Base-by-base conservation (phyloP, 257 asterid genomes). In the Solanum clarkiae region DNA sequence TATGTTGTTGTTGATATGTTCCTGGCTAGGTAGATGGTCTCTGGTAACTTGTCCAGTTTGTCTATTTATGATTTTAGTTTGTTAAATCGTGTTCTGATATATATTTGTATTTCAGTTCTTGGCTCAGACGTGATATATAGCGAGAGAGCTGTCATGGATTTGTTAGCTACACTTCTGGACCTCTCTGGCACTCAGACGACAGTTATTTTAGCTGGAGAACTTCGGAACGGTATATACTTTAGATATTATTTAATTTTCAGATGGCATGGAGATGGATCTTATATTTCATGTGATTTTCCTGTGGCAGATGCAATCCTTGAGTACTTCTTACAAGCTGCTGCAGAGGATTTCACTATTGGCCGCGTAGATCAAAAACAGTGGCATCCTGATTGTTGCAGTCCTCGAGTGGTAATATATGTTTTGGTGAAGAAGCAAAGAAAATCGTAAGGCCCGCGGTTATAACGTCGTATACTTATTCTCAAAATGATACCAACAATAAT, bases 91-190 rank as follows among this genome's bases (percentile, higher is more conserved):
- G 65, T 15, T 77, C 63, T 51, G 62, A 74, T 59, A 51, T 15
- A 84, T 72, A 80, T 82, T 56, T 69, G 40, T 70, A 57, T 84
- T 66, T 42, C 93, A 95, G 98, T 95, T 82, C 44, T 95, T 51
- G 99, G 99, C 15, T 95, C 99, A 17, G 99, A 95, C 71, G 98
- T 95, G 18, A 92, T 95, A 51, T 95, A 94, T 69, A 92, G 98
- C 47, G 99, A 95, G 90, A 95, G 91, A 82, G 99, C 97, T 26
- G 99, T 95, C 20, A 57, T 32, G 85, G 98, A 95, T 90, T 86
- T 95, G 91, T 85, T 95, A 89, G 93, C 86, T 71, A 92, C 99
- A 70, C 94, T 96, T 10, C 84, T 74, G 47, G 92, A 88, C 59
- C 95, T 96, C 56, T 92, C 94, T 85, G 98, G 98, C 84, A 72